These are phyloP conservation scores for Erysiphe pulchra DNA, from an alignment of 2,329 filamentous ascomycete genomes.

Conservation along the genomic window DNA sequence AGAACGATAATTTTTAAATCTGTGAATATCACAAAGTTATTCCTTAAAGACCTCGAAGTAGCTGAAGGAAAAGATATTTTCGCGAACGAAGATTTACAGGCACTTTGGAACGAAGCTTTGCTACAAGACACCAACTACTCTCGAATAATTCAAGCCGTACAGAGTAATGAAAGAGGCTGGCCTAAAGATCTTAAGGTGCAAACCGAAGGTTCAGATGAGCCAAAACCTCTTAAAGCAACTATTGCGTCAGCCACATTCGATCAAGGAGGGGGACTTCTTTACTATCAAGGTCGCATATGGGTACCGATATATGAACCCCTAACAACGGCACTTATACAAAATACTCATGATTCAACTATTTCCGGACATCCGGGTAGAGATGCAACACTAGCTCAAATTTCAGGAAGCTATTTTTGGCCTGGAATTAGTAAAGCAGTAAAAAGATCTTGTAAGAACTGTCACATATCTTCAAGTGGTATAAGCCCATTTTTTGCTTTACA, in stretches of 20 bases:
- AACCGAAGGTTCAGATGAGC: not conserved
- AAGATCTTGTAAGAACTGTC: too few species aligned
- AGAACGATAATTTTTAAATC: too few species aligned
- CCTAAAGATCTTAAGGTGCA: not conserved
- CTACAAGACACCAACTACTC: not conserved
- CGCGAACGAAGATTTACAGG: not conserved
- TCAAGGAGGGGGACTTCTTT: not conserved
- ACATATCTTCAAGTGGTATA: too few species aligned
- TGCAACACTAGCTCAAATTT: not conserved
- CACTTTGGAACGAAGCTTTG: not conserved
- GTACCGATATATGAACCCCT: too few species aligned
- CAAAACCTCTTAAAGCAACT: not conserved
- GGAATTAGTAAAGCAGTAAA: too few species aligned
- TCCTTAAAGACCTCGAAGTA: not conserved
- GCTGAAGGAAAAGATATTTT: not conserved
- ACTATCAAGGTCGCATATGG: not conserved
- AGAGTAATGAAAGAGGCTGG: not conserved
- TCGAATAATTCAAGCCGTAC: not conserved
- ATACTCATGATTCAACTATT: too few species aligned
- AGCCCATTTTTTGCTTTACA: too few species aligned
- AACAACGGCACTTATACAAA: too few species aligned
- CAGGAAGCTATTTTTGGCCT: too few species aligned
- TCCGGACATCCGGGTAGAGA: too few species aligned
- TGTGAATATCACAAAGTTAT: not conserved
- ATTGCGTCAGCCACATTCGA: not conserved